Conservation (phyloP, 2,329 filamentous ascomycete genomes). For the Thyridium curvatum region DNA sequence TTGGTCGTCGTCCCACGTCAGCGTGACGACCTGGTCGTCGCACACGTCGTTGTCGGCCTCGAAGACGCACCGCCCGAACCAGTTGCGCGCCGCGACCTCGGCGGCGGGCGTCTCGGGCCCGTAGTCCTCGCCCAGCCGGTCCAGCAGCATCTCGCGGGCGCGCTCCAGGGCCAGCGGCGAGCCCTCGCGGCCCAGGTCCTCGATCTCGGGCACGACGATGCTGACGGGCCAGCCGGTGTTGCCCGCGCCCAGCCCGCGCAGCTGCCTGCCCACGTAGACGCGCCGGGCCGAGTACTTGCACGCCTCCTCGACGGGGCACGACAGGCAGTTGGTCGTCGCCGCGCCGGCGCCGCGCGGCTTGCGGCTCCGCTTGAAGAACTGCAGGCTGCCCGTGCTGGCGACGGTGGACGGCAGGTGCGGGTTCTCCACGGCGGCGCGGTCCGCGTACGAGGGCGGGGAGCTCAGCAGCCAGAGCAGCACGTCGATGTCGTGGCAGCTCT, state of each 20-base stretch:
- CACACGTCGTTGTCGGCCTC: constrained; percentile 90
- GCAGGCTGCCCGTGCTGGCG: constrained; percentile 69
- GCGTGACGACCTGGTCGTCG: constrained; percentile 85
- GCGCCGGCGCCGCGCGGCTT: constrained; percentile 70
- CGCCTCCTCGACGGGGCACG: constrained; percentile 64
- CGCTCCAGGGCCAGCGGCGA: constrained; percentile 39
- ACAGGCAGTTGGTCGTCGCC: constrained; percentile 76
- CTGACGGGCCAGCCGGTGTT: constrained; percentile 77
- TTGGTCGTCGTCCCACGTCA: constrained; percentile 76
- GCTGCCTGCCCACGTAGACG: constrained; percentile 65
- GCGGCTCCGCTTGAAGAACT: constrained; percentile 67
- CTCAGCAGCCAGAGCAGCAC: constrained; percentile 86
- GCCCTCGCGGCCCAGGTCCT: constrained; percentile 53
- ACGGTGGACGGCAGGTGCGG: constrained; percentile 71
- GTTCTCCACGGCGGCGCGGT: constrained; percentile 27
- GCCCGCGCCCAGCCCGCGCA: constrained; percentile 53
- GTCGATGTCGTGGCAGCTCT: constrained; percentile 95
- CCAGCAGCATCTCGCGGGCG: constrained; percentile 36
- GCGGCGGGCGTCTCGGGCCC: constrained; percentile 37
- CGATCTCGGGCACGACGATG: constrained; percentile 88
- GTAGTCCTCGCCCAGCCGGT: constrained; percentile 44
- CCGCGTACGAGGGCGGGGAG: constrained; percentile 50
- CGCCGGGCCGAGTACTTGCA: constrained; percentile 84
- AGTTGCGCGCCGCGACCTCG: constrained; percentile 48
- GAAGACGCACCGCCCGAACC: constrained; percentile 95